Evolutionary conservation across 2,329 filamentous ascomycete genomes (phyloP).

Genomic region (Lizonia empirigonia): DNA sequence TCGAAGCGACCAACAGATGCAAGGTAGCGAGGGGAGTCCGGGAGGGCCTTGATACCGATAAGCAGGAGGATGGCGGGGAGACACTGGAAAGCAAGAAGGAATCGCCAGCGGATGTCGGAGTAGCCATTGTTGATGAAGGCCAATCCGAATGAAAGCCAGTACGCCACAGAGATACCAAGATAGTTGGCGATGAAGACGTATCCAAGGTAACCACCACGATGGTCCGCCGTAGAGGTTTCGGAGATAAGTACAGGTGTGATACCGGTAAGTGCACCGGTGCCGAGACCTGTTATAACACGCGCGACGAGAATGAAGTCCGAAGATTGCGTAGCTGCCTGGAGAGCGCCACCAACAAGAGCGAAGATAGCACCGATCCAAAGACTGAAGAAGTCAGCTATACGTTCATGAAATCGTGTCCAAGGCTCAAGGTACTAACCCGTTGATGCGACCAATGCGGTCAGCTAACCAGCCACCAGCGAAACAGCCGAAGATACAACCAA

Average conservation of each 20-base stretch:
- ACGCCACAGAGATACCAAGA: slow-evolving; percentile 64
- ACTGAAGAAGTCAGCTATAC: no score
- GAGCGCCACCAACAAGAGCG: no score
- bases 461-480: slow-evolving; percentile 17
- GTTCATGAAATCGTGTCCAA: no score
- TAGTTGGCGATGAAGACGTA: slow-evolving; percentile 72
- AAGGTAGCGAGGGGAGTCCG: slow-evolving; percentile 53
- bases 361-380: no score
- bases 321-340: no score
- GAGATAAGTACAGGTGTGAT: slow-evolving; percentile 74
- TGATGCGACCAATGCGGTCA: slow-evolving; percentile 22
- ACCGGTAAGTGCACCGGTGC: slow-evolving; percentile 70
- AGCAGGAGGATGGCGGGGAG: slow-evolving; percentile 49
- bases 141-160: slow-evolving; percentile 58
- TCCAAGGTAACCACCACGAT: slow-evolving; percentile 70
- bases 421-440: slow-evolving; percentile 1
- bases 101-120: slow-evolving; percentile 65
- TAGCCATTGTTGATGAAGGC: slow-evolving; percentile 50
- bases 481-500: slow-evolving; percentile 9
- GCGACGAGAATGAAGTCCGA: no score
- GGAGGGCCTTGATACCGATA: slow-evolving; percentile 51
- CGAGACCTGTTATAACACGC: no score
- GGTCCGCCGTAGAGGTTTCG: slow-evolving; percentile 69
- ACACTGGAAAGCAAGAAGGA: slow-evolving; percentile 72
- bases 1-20: slow-evolving; percentile 56